Percentiles rank a stretch among this genome's conserved stretches.
Conservation (phyloP, 208 protist species). For the Leishmania arabica region DNA sequence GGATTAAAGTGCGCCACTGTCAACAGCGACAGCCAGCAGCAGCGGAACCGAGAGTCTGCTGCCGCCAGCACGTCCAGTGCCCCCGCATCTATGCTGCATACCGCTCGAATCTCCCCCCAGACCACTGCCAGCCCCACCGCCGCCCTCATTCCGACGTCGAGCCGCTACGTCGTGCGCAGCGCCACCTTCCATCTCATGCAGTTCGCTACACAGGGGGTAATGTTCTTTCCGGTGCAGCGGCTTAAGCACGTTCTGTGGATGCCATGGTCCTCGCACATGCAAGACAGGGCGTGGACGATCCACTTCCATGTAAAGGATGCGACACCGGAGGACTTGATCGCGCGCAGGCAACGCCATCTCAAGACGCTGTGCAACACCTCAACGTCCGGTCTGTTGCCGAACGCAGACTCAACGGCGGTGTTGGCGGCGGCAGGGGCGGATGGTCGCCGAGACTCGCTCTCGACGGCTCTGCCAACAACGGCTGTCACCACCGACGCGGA, state of each 20-base stretch:
- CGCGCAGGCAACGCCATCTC: constrained; percentile 22
- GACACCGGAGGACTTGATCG: constrained; percentile 18
- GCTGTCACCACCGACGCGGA: neutral
- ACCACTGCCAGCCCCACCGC: neutral
- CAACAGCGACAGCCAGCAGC: neutral
- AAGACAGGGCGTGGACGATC: constrained; percentile 64
- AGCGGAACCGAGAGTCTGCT: neutral
- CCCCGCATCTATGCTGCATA: neutral
- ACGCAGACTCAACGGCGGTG: constrained; percentile 7
- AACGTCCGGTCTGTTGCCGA: constrained; percentile 1
- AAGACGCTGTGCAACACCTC: constrained; percentile 16
- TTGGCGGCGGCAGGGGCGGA: neutral
- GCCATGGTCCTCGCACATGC: constrained; percentile 67
- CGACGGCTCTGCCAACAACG: neutral
- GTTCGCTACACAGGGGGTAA: constrained; percentile 66
- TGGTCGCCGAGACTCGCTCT: neutral
- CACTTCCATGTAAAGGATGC: constrained; percentile 36
- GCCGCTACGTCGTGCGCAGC: constrained; percentile 42
- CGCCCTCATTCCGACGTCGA: neutral
- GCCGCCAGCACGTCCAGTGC: neutral
- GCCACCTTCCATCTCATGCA: constrained; percentile 75
- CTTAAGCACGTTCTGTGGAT: constrained; percentile 54
- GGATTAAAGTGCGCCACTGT: neutral
- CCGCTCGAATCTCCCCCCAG: neutral
- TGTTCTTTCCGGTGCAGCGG: constrained; percentile 66